phyloP scores from a whole-genome alignment of 768 basidiomycete species.

The Trametes coccinea region DNA sequence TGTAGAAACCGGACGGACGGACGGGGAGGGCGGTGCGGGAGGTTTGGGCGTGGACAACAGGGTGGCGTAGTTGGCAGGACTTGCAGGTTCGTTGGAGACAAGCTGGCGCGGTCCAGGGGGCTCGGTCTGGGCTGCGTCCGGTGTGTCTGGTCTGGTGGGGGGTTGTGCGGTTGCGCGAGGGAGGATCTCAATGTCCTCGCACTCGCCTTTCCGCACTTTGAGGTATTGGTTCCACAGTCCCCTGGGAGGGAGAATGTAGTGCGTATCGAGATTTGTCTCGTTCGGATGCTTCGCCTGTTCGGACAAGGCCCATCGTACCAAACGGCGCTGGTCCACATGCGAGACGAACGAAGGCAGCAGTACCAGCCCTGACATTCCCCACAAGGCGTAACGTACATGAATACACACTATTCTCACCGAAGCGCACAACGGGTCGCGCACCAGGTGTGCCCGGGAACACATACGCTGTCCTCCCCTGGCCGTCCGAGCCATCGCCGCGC shows the following conservation, averaged over 20 bases:
- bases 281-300: slow-evolving; percentile 80
- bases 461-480: slow-evolving; percentile 38
- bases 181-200: slow-evolving; percentile 38
- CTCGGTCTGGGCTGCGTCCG: slow-evolving; percentile 5
- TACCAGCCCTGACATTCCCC: slow-evolving; percentile 67
- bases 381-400: slow-evolving; percentile 13
- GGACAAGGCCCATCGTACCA: slow-evolving; percentile 72
- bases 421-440: slow-evolving; percentile 32
- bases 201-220: slow-evolving; percentile 34
- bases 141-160: slow-evolving; percentile 5
- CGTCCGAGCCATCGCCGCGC: slow-evolving; percentile 14
- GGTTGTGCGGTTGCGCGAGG: slow-evolving; percentile 43
- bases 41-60: slow-evolving; percentile 61
- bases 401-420: slow-evolving; percentile 17
- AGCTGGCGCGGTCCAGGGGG: slow-evolving; percentile 61
- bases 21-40: slow-evolving; percentile 63
- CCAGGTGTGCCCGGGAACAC: slow-evolving; percentile 58
- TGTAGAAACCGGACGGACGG: slow-evolving; percentile 48
- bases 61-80: slow-evolving; percentile 50
- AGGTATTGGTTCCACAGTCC: slow-evolving; percentile 78
- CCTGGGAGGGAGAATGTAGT: slow-evolving; percentile 72
- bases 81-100: slow-evolving; percentile 71
- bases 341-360: slow-evolving; percentile 77
- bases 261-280: slow-evolving; percentile 86
- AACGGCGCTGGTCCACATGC: slow-evolving; percentile 58